Conservation (phyloP, 2,329 filamentous ascomycete species). For the Talaromyces piceae region DNA sequence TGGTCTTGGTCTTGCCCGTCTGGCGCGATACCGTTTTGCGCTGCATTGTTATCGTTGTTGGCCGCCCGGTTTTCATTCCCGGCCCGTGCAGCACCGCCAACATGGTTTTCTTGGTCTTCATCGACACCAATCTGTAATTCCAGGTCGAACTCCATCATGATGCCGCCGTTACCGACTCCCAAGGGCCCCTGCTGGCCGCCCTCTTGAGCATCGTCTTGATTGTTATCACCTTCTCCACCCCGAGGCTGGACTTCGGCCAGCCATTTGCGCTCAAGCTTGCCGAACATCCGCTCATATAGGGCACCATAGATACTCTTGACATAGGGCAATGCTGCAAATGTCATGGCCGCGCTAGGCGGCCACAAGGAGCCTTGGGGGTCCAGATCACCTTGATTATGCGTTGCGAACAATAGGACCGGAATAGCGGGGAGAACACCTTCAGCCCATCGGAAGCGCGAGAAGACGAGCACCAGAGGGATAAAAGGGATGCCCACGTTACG, state of each 20-base stretch:
- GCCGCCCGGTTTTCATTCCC: conserved; percentile 10
- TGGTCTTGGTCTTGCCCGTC: conserved; percentile 16
- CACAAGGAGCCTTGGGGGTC: conserved; percentile 50
- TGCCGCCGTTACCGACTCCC: conserved; percentile 32
- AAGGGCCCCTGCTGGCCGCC: conserved; percentile 17
- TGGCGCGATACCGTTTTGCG: background rate
- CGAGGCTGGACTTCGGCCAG: conserved; percentile 56
- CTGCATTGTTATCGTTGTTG: too few species aligned
- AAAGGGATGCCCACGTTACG: conserved; percentile 56
- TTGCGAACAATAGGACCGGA: conserved; percentile 50
- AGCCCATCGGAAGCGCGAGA: conserved; percentile 58
- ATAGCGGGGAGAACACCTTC: conserved; percentile 58
- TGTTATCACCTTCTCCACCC: conserved; percentile 22
- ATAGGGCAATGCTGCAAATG: conserved; percentile 60
- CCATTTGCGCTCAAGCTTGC: conserved; percentile 53
- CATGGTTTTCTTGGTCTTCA: conserved; percentile 26
- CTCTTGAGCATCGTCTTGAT: conserved; percentile 26
- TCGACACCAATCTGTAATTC: conserved; percentile 46
- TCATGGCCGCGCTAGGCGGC: conserved; percentile 60
- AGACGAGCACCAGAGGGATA: conserved; percentile 60
- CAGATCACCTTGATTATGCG: conserved; percentile 34
- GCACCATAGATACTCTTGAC: conserved; percentile 56
- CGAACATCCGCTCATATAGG: conserved; percentile 54
- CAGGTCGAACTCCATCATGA: conserved; percentile 43
- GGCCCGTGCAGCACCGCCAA: conserved; percentile 25